Conservation (phyloP, 1,139 yeast genomes). For the Taiozyma onychis region DNA sequence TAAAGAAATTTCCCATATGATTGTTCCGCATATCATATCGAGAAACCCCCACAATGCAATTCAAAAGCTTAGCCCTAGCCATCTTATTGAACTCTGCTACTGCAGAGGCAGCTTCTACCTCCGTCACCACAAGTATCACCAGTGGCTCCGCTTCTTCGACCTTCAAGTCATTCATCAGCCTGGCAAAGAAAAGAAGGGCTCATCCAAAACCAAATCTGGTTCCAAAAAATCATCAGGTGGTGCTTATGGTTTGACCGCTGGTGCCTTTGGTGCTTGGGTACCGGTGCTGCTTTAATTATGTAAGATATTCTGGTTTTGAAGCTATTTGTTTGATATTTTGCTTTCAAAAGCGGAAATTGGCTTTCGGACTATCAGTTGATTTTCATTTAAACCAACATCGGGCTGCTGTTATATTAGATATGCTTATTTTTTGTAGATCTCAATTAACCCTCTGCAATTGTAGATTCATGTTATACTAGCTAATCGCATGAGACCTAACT, state of each 20-base stretch:
- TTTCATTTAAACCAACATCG: no score
- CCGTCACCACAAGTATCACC: neutral
- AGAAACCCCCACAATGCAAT: conserved; percentile 1
- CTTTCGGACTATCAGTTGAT: neutral
- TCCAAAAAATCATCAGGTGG: conserved; percentile 1
- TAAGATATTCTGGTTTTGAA: neutral
- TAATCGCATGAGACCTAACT: no score
- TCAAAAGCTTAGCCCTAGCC: conserved; percentile 2
- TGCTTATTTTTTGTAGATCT: neutral
- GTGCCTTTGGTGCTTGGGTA: conserved; percentile 9
- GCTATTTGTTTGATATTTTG: neutral
- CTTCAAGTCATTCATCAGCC: neutral
- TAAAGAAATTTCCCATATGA: neutral
- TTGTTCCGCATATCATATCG: neutral
- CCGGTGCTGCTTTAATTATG: conserved; percentile 9
- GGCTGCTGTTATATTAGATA: neutral
- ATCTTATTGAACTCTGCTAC: neutral
- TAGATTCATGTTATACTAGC: no score
- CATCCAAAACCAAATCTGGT: neutral
- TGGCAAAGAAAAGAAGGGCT: neutral
- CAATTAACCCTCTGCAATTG: no score
- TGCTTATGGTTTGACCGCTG: conserved; percentile 1
- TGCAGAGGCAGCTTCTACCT: neutral
- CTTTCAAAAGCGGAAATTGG: neutral
- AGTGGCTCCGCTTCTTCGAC: neutral